Base-by-base conservation (phyloP, 306 rosid species). In the Adenanthera pavonina region DNA sequence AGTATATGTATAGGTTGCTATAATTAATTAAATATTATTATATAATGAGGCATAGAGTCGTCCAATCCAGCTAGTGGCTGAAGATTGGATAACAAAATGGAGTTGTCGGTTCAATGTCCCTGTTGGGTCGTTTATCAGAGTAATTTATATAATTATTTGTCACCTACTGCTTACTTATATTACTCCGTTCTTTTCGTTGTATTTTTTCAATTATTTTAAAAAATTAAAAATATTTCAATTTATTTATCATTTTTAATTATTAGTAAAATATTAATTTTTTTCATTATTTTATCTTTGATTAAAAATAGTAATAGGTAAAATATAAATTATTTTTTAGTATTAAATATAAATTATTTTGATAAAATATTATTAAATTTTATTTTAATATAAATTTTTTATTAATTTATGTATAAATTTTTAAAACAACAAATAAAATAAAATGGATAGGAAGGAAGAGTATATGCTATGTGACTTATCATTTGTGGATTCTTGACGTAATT, bases 401-500 rank as follows among this genome's bases (percentile, higher is more conserved):
- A 25, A 1, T 25, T 25, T 25, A 25, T 25, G 1, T 25, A 25
- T 0, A 25, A 25, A 25, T 0, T 25, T 0, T 25, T 25, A 25
- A 25, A 25, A 25, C 1, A 25, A 25, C 1, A 25, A 25, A 25
- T 25, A 25, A 25, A 25, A 25, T 25, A 25, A 25, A 25, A 25
- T 25, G 30, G 30, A 25, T 25, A 25, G 30, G 1, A 25, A 25
- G 30, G 30, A 25, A 59, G 35, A 20, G 25, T 59, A 59, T 36
- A 46, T 71, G 72, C 30, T 25, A 25, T 25, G 30, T 25, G 48
- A 33, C 47, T 80, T 70, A 79, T 59, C 64, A 79, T 68, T n/a
- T 15, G 13, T 35, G 51, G 71, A 16, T 34, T 59, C 6, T 75
- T 84, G 70, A 85, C 73, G 36, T 48, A 57, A 40, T 69, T 62